phyloP scores from a whole-genome alignment of 345 rosid genomes.

The Gynandropsis gynandra region DNA sequence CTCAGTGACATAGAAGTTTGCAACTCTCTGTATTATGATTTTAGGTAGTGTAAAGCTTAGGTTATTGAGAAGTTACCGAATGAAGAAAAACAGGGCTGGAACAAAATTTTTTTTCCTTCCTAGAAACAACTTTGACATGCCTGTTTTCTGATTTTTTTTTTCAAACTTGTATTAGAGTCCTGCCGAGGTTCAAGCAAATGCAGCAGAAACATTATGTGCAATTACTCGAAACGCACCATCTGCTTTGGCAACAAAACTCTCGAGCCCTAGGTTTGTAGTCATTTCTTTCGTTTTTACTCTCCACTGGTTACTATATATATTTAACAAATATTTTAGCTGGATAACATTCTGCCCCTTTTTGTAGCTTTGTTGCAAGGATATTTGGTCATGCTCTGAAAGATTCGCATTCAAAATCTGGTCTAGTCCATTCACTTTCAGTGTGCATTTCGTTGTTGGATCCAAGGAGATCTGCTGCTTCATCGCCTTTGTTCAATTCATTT shows the following conservation, averaged over 20 bases:
- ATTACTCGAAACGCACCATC: constrained; percentile 89
- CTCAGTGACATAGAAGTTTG: background rate
- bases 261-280: constrained; percentile 66
- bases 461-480: constrained; percentile 58
- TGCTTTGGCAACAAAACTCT: constrained; percentile 80
- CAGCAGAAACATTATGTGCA: constrained; percentile 90
- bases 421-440: constrained; percentile 90
- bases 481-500: constrained; percentile 68
- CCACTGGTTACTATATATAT: background rate
- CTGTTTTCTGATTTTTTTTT: constrained; percentile 21
- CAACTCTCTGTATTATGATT: constrained; percentile 7
- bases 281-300: constrained; percentile 12
- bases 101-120: constrained; percentile 5
- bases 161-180: constrained; percentile 44
- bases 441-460: constrained; percentile 96
- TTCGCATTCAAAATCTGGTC: constrained; percentile 79
- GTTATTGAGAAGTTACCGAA: no score
- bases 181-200: constrained; percentile 91
- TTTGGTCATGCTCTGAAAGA: constrained; percentile 94
- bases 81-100: no score
- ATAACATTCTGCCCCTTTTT: constrained; percentile 15
- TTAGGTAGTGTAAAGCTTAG: constrained; percentile 14
- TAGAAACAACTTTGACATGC: constrained; percentile 13
- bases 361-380: constrained; percentile 86
- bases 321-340: constrained; percentile 9